Conservation (phyloP, 2,329 filamentous ascomycete species). For the Curvularia eragrostidis region DNA sequence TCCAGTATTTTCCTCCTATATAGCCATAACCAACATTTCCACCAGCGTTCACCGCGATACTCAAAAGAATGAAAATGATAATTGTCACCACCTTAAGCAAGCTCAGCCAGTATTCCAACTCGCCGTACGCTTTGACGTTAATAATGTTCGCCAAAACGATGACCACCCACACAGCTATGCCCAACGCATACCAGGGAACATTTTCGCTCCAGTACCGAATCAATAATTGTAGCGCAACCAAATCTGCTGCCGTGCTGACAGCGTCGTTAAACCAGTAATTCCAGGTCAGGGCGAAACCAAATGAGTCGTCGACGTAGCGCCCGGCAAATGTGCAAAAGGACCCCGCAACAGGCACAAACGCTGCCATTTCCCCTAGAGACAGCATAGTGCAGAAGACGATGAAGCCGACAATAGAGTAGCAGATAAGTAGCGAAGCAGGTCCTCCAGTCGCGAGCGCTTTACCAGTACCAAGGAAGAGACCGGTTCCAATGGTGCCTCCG, state of each 20-base stretch:
- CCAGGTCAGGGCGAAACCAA: conserved; percentile 42
- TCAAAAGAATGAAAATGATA: conserved; percentile 45
- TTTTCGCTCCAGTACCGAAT: conserved; percentile 48
- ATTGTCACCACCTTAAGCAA: conserved; percentile 46
- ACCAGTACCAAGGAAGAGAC: conserved; percentile 66
- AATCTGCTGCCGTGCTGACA: conserved; percentile 44
- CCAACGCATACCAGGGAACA: conserved; percentile 42
- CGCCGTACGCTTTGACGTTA: conserved; percentile 47
- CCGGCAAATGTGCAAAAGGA: conserved; percentile 40
- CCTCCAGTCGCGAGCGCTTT: conserved; percentile 59
- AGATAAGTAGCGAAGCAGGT: conserved; percentile 42
- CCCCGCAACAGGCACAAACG: conserved; percentile 46
- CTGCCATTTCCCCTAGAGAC: conserved; percentile 48
- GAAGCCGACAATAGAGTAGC: conserved; percentile 46
- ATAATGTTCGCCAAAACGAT: conserved; percentile 47
- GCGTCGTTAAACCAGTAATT: conserved; percentile 45
- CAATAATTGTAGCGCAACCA: conserved; percentile 44
- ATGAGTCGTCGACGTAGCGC: conserved; percentile 68
- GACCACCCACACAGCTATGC: conserved; percentile 43
- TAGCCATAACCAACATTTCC: conserved; percentile 33
- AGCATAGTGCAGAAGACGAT: conserved; percentile 48
- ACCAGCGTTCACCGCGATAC: conserved; percentile 39
- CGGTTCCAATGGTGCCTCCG: conserved; percentile 66
- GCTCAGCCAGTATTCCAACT: conserved; percentile 46
- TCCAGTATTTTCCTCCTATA: conserved; percentile 71